Conservation (phyloP, 2,329 filamentous ascomycete species). For the Fusarium duplospermum region DNA sequence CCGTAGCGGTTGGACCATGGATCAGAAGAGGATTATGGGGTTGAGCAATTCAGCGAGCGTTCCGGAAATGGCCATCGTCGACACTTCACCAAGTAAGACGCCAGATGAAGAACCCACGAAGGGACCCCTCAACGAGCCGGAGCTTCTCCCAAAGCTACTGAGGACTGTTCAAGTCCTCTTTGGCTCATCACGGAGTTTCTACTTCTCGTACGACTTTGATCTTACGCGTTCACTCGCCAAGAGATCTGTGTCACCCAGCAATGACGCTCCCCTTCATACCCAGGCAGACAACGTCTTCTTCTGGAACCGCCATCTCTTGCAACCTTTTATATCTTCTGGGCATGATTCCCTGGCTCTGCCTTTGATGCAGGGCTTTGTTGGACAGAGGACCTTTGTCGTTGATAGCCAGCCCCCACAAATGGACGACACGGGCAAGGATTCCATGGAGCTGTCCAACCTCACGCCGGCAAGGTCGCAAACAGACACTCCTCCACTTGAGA, state of each 20-base stretch:
- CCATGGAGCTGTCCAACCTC: slow-evolving; percentile 59
- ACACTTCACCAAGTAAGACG: slow-evolving; percentile 39
- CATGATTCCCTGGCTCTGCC: slow-evolving; percentile 80
- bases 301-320: slow-evolving; percentile 85
- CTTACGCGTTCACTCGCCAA: slow-evolving; percentile 76
- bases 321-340: slow-evolving; percentile 79
- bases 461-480: slow-evolving; percentile 45
- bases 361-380: slow-evolving; percentile 93
- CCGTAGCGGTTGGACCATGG: slow-evolving; percentile 80
- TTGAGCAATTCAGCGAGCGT: slow-evolving; percentile 61
- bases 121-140: slow-evolving; percentile 44
- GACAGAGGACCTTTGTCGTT: slow-evolving; percentile 83
- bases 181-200: slow-evolving; percentile 85
- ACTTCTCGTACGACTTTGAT: slow-evolving; percentile 95
- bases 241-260: slow-evolving; percentile 30
- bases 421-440: slow-evolving; percentile 59
- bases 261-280: slow-evolving; percentile 70
- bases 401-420: slow-evolving; percentile 69
- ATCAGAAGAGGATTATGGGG: slow-evolving; percentile 76
- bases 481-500: slow-evolving; percentile 41
- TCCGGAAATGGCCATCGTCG: slow-evolving; percentile 27
- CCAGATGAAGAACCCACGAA: slow-evolving; percentile 54
- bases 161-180: slow-evolving; percentile 88
- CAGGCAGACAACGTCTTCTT: slow-evolving; percentile 85
- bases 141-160: slow-evolving; percentile 84